Evolutionary conservation across 306 rosid species (phyloP).

Genomic region (Citrullus amarus): DNA sequence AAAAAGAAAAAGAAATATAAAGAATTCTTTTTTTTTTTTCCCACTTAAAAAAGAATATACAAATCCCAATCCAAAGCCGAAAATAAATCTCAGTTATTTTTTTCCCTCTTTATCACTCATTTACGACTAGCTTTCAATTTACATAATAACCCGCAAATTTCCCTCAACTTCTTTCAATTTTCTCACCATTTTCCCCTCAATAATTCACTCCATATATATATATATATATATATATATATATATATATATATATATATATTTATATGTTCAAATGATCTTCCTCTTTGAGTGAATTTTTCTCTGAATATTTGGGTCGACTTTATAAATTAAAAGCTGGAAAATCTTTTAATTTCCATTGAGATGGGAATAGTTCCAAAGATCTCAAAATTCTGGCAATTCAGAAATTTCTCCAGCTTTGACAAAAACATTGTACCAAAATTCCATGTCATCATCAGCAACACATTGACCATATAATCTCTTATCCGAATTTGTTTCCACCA

Average conservation of each 20-base stretch:
- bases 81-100: not conserved
- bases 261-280: not conserved
- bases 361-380: not conserved
- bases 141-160: not conserved
- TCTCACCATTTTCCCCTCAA: not conserved
- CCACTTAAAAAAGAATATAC: constrained; percentile 5
- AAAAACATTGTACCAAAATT: constrained; percentile 79
- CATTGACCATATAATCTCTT: constrained; percentile 5
- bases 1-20: not conserved
- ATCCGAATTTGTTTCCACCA: constrained; percentile 9
- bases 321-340: not conserved
- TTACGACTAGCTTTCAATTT: not conserved
- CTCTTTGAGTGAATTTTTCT: not conserved
- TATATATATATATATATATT: not conserved
- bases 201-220: not conserved
- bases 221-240: not conserved
- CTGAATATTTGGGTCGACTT: not conserved
- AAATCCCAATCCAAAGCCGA: not conserved
- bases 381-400: constrained; percentile 44
- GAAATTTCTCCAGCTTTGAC: constrained; percentile 22
- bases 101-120: not conserved
- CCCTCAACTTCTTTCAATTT: not conserved
- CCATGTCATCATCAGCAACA: constrained; percentile 49
- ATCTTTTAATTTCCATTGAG: not conserved
- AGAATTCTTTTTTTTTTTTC: constrained; percentile 15